Base-by-base conservation (phyloP, 306 rosid species). In the Cucurbita maxima region DNA sequence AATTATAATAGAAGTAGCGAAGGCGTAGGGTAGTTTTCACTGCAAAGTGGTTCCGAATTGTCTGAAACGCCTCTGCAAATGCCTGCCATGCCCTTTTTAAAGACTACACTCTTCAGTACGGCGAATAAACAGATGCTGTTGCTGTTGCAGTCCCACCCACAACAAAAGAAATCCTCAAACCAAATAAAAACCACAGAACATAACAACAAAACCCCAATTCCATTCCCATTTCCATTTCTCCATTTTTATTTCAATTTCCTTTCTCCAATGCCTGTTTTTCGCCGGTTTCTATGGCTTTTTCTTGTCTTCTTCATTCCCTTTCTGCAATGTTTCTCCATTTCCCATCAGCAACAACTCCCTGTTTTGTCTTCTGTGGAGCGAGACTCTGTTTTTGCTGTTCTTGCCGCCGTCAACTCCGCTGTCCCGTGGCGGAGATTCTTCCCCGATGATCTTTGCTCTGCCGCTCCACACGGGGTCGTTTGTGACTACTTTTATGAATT, bases 381-480 rank as follows among this genome's bases (percentile, higher is more conserved):
- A 7, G 82, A 83, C 52, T 47, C 96, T 0, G 77, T 86, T 2
- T 87, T 81, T 72, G 7, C 10, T 1, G 79, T 93, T 6, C 96
- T 93, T 2, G 68, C 84, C 72, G 84, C 96, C 6, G 55, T 90
- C 82, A 87, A 90, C 87, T 81, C 93, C 6, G 8, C 54, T 79
- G 22, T 88, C 51, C 89, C 90, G 0, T 90, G 98, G 96, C 91
- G 80, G 30, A 58, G 82, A 0, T 76, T 85, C 61, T 90, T 87
- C 88, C 80, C 88, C 4, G 87, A 84, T 9, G 89, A 90, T 66
- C 70, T 90, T 76, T 90, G 96, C 52, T n/a, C 75, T 79, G 78
- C 87, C 16, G 80, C 87, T 18, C 96, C 96, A 0, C 90, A 92
- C 80, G 96, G 92, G 48, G 72, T 88, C 68, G 82, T 81, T 36